Conservation (phyloP, 2,329 filamentous ascomycete species). For the Colletotrichum neosansevieriae region DNA sequence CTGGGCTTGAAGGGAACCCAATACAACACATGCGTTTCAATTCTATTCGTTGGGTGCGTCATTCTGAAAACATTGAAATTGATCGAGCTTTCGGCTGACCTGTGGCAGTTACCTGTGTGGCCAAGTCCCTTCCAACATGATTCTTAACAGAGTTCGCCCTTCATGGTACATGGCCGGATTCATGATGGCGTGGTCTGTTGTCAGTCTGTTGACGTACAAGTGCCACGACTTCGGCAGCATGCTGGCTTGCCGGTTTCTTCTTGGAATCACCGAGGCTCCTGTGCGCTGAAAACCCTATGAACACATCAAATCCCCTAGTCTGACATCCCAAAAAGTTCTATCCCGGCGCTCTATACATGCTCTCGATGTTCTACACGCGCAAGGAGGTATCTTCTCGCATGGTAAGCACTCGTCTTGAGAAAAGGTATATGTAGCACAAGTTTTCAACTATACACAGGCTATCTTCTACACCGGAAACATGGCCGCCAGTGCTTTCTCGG, state of each 20-base stretch:
- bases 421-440: no score
- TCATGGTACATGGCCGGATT: slow-evolving; percentile 41
- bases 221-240: slow-evolving; percentile 34
- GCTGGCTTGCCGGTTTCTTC: slow-evolving; percentile 39
- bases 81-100: background rate
- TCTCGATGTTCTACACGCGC: slow-evolving; percentile 41
- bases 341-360: slow-evolving; percentile 41
- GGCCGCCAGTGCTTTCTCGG: slow-evolving; percentile 58
- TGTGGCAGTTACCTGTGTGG: slow-evolving; percentile 34
- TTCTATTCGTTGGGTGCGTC: slow-evolving; percentile 38
- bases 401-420: background rate
- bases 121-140: slow-evolving; percentile 50
- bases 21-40: slow-evolving; percentile 47
- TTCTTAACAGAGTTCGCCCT: slow-evolving; percentile 47
- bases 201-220: slow-evolving; percentile 40
- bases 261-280: slow-evolving; percentile 40
- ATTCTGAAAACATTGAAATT: background rate
- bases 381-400: slow-evolving; percentile 48
- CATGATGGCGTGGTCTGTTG: slow-evolving; percentile 40
- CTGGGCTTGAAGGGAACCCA: slow-evolving; percentile 45
- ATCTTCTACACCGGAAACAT: slow-evolving; percentile 59
- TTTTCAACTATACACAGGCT: slow-evolving; percentile 39
- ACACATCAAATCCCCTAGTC: rapidly evolving
- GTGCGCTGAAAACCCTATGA: background rate
- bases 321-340: slow-evolving; percentile 29